Evolutionary conservation across 768 basidiomycete genomes (phyloP).

Genomic region (Crucibulum laeve): DNA sequence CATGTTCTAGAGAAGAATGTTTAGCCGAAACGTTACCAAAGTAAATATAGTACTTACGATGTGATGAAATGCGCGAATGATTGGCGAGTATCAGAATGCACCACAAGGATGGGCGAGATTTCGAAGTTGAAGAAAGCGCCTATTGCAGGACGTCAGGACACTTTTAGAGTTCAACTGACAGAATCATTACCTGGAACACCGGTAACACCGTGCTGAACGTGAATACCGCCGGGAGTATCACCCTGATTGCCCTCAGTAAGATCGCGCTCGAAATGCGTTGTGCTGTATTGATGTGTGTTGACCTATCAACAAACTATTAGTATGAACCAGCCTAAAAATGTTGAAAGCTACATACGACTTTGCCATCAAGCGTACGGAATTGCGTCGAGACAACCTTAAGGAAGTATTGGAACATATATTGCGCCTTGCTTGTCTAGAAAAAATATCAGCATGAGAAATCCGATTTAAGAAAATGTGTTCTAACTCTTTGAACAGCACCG

Average conservation of each 20-base stretch:
- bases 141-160: slow-evolving; percentile 8
- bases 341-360: slow-evolving; percentile 39
- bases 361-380: slow-evolving; percentile 79
- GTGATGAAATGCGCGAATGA: slow-evolving; percentile 98
- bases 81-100: slow-evolving; percentile 87
- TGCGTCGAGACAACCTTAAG: slow-evolving; percentile 97
- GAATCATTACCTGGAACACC: slow-evolving; percentile 58
- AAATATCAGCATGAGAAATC: slow-evolving; percentile 2
- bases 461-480: slow-evolving; percentile 11
- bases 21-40: slow-evolving; percentile 2
- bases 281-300: slow-evolving; percentile 92
- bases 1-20: slow-evolving; percentile 60
- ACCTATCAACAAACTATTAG: slow-evolving; percentile 35
- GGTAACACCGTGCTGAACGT: slow-evolving; percentile 66
- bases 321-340: slow-evolving; percentile 5
- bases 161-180: neutral
- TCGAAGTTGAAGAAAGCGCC: slow-evolving; percentile 93
- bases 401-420: slow-evolving; percentile 99
- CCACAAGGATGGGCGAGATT: slow-evolving; percentile 93
- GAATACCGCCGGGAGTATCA: slow-evolving; percentile 58
- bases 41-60: slow-evolving; percentile 55
- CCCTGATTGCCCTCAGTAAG: slow-evolving; percentile 57
- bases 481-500: slow-evolving; percentile 50
- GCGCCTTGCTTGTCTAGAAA: slow-evolving; percentile 62
- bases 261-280: slow-evolving; percentile 95